phyloP scores from a whole-genome alignment of 2,329 filamentous ascomycete species.

The Ascochyta koolunga region DNA sequence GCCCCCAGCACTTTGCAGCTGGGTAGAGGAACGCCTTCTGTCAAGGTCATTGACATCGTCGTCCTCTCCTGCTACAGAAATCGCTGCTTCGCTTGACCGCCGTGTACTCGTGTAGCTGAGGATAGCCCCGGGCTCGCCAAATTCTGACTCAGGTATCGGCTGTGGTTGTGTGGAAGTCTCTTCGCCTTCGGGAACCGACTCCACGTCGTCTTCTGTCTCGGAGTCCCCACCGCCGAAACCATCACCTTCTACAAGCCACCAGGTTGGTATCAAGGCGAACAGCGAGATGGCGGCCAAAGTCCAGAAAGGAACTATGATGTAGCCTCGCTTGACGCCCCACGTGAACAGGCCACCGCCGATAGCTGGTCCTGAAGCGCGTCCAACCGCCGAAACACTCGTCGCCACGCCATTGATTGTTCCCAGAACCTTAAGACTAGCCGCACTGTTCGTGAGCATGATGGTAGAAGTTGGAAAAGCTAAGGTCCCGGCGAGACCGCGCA shows the following conservation, averaged over 20 bases:
- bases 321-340: conserved; percentile 75
- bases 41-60: conserved; percentile 18
- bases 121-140: conserved; percentile 43
- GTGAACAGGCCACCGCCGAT: conserved; percentile 75
- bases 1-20: conserved; percentile 22
- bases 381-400: conserved; percentile 80
- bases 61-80: conserved; percentile 31
- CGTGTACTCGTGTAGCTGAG: conserved; percentile 43
- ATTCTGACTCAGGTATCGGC: conserved; percentile 41
- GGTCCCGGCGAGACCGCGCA: conserved; percentile 77
- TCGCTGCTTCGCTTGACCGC: conserved; percentile 32
- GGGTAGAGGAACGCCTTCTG: conserved; percentile 21
- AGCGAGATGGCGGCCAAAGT: conserved; percentile 68
- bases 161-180: conserved; percentile 13
- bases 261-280: conserved; percentile 73
- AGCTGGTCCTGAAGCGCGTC: conserved; percentile 79
- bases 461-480: conserved; percentile 89
- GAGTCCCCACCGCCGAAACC: conserved; percentile 60
- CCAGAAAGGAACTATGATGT: conserved; percentile 83
- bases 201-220: conserved; percentile 42
- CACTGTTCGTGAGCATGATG: conserved; percentile 89
- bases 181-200: conserved; percentile 20
- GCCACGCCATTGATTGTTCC: conserved; percentile 92
- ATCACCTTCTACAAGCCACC: conserved; percentile 75
- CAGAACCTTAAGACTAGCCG: conserved; percentile 73